Conservation (phyloP, 2,329 filamentous ascomycete genomes). For the Cercospora sojina region DNA sequence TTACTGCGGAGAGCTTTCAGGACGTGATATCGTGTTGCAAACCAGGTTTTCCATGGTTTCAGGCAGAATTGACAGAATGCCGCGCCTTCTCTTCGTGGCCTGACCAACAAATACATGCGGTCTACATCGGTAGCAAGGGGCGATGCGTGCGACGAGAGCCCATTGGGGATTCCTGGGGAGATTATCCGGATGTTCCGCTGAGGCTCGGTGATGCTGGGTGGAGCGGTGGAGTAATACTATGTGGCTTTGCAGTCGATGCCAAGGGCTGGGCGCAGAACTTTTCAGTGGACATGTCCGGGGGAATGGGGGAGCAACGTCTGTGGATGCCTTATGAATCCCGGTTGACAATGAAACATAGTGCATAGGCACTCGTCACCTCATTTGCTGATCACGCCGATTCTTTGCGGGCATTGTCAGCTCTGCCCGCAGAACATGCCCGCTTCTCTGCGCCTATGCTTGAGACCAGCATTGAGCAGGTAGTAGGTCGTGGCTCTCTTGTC, state of each 20-base stretch:
- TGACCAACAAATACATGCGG: neutral
- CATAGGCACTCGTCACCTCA: conserved; percentile 6
- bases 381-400: neutral
- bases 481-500: conserved; percentile 11
- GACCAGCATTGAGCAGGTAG: conserved; percentile 5
- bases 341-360: neutral
- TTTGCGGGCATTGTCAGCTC: neutral
- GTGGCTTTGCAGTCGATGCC: conserved; percentile 57
- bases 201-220: neutral
- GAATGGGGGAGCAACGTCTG: neutral
- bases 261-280: conserved; percentile 61
- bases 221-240: neutral
- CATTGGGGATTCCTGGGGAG: neutral
- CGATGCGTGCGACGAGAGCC: neutral
- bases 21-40: neutral
- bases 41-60: neutral
- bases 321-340: conserved; percentile 2
- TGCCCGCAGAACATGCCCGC: neutral
- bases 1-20: neutral
- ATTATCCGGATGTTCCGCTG: neutral
- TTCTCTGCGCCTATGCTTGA: neutral
- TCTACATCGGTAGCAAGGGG: neutral
- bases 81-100: neutral
- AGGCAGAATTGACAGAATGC: neutral
- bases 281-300: neutral